These are phyloP conservation scores for Diaporthe humulicola DNA, from an alignment of 2,329 filamentous ascomycete genomes.

Conservation along the genomic window DNA sequence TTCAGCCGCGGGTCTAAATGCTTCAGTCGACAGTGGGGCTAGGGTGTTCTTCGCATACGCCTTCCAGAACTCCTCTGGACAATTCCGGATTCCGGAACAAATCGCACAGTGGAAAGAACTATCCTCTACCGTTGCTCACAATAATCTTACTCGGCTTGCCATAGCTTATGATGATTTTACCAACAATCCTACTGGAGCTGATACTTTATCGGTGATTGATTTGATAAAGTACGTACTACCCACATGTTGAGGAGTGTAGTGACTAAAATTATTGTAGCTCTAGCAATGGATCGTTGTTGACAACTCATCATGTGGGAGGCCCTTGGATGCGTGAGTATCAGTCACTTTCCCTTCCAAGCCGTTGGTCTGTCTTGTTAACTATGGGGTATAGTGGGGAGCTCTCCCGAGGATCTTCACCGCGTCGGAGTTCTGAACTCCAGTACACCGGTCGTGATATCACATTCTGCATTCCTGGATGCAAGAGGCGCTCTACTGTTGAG, in stretches of 20 bases:
- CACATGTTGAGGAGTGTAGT: not conserved
- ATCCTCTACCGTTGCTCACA: not conserved
- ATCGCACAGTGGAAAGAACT: conserved; percentile 1
- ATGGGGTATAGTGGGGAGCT: not conserved
- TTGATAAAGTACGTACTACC: not conserved
- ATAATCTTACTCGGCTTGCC: not conserved
- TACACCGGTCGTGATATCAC: conserved; percentile 65
- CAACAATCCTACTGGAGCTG: not conserved
- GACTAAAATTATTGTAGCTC: not conserved
- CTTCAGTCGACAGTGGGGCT: not conserved
- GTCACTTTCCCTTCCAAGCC: too few relatives aligned
- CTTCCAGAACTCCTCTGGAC: not conserved
- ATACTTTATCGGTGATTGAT: not conserved
- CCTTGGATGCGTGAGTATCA: conserved; percentile 4
- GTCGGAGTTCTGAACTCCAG: conserved; percentile 56
- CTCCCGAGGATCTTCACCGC: not conserved
- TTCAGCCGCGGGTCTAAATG: not conserved
- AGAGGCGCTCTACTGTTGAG: conserved; percentile 58
- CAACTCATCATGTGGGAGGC: not conserved
- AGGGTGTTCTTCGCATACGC: conserved; percentile 1
- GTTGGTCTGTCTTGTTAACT: not conserved
- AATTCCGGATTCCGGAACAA: not conserved
- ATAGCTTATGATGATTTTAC: not conserved
- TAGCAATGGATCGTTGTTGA: not conserved
- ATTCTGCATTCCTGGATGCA: conserved; percentile 61